phyloP scores from a whole-genome alignment of 345 rosid genomes.

The Clausena lansium region DNA sequence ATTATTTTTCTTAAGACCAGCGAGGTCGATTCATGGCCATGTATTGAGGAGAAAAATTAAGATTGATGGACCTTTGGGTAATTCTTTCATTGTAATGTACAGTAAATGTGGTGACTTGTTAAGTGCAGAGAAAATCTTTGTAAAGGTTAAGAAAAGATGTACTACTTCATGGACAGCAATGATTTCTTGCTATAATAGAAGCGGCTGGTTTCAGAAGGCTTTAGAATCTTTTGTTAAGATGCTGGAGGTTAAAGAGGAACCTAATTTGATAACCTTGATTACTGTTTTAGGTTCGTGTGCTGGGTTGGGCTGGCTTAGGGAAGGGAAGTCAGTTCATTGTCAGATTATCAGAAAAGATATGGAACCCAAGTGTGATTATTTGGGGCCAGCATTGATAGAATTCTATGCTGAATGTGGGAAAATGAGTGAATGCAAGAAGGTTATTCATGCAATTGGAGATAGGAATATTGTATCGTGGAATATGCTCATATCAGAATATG shows the following conservation, averaged over 20 bases:
- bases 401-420: conserved; percentile 59
- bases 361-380: conserved; percentile 39
- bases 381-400: conserved; percentile 67
- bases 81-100: conserved; percentile 60
- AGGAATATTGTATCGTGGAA: conserved; percentile 67
- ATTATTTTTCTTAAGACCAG: conserved; percentile 39
- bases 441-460: conserved; percentile 41
- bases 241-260: conserved; percentile 39
- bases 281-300: conserved; percentile 66
- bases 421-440: conserved; percentile 39
- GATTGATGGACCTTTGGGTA: conserved; percentile 40
- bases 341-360: conserved; percentile 43
- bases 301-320: conserved; percentile 48
- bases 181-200: conserved; percentile 65
- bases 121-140: conserved; percentile 58
- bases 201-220: conserved; percentile 47
- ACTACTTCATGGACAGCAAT: conserved; percentile 70
- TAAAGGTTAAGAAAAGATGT: conserved; percentile 16
- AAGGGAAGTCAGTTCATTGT: conserved; percentile 77
- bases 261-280: conserved; percentile 62
- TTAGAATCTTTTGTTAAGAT: conserved; percentile 49
- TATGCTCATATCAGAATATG: conserved; percentile 59
- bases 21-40: conserved; percentile 50
- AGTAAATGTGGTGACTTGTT: conserved; percentile 66
- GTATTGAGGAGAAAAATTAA: conserved; percentile 35